Percentiles rank a stretch among this genome's conserved stretches.
phyloP scores from a whole-genome alignment of 1,139 yeast genomes.

The Geotrichum klebahnii region DNA sequence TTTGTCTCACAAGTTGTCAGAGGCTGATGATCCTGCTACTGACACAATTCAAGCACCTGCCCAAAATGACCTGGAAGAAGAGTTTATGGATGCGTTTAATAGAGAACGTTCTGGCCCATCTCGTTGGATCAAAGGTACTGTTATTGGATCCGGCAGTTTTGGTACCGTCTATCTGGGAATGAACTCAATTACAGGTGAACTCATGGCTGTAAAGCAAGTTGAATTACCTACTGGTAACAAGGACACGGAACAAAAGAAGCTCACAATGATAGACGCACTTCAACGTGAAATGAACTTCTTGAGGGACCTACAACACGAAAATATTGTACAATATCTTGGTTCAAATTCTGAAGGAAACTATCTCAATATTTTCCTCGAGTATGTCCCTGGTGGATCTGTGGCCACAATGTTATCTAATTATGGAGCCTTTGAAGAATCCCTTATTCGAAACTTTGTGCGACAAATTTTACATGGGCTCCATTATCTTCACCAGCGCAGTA shows the following conservation, averaged over 20 bases:
- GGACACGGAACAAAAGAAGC: constrained; percentile 46
- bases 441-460: constrained; percentile 74
- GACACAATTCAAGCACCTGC: constrained; percentile 1
- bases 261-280: constrained; percentile 72
- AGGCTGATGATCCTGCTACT: neutral
- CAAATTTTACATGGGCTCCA: constrained; percentile 79
- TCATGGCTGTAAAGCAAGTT: constrained; percentile 96
- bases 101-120: constrained; percentile 49
- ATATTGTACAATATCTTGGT: constrained; percentile 87
- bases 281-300: constrained; percentile 79
- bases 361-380: constrained; percentile 82
- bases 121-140: constrained; percentile 89
- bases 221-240: constrained; percentile 49
- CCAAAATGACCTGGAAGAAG: constrained; percentile 27
- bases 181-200: constrained; percentile 87
- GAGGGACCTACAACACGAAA: constrained; percentile 80
- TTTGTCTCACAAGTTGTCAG: constrained; percentile 11
- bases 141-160: constrained; percentile 92
- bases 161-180: constrained; percentile 91
- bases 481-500: constrained; percentile 75
- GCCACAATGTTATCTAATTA: constrained; percentile 78
- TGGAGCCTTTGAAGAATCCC: constrained; percentile 90
- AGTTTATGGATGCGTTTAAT: constrained; percentile 42
- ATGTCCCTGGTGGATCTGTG: constrained; percentile 96
- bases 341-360: constrained; percentile 64